These are phyloP conservation scores for Fusarium buxicola DNA, from an alignment of 2,329 filamentous ascomycete species.

Conservation along the genomic window DNA sequence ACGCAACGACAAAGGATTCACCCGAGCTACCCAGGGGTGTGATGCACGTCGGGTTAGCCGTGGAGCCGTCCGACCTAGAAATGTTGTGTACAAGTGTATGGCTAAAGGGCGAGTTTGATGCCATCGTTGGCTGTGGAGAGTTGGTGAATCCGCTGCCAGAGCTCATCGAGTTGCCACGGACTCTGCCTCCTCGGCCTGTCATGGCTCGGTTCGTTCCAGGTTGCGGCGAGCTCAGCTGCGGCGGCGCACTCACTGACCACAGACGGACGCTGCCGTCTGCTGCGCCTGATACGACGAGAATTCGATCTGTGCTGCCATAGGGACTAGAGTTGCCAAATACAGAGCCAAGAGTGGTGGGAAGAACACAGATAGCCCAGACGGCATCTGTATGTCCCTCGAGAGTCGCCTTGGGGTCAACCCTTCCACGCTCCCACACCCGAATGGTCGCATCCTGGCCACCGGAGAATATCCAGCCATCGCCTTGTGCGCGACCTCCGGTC, in stretches of 20 bases:
- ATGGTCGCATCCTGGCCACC: constrained; percentile 94
- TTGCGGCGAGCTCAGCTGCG: constrained; percentile 84
- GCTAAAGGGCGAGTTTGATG: constrained; percentile 86
- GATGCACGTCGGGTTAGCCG: constrained; percentile 89
- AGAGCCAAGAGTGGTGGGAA: constrained; percentile 83
- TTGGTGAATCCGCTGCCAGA: constrained; percentile 93
- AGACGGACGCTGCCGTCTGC: constrained; percentile 93
- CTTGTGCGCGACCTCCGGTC: constrained; percentile 85
- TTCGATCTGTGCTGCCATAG: constrained; percentile 84
- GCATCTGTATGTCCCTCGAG: constrained; percentile 95
- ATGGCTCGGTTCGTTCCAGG: constrained; percentile 71
- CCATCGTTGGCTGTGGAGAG: constrained; percentile 88
- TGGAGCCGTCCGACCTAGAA: constrained; percentile 70
- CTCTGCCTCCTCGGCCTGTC: constrained; percentile 73
- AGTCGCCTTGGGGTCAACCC: constrained; percentile 94
- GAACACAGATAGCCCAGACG: constrained; percentile 93
- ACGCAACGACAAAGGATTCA: constrained; percentile 92
- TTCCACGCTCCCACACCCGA: constrained; percentile 92
- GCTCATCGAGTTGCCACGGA: constrained; percentile 91
- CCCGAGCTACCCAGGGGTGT: constrained; percentile 85
- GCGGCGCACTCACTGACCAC: constrained; percentile 93
- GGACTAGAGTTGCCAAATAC: constrained; percentile 82
- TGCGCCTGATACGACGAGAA: constrained; percentile 89
- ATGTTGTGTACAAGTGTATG: constrained; percentile 92
- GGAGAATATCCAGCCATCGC: constrained; percentile 98